Percentiles rank a stretch among this genome's conserved stretches.
These are phyloP conservation scores for Henckelia pumila DNA, from an alignment of 257 asterid species.

Conservation along the genomic window DNA sequence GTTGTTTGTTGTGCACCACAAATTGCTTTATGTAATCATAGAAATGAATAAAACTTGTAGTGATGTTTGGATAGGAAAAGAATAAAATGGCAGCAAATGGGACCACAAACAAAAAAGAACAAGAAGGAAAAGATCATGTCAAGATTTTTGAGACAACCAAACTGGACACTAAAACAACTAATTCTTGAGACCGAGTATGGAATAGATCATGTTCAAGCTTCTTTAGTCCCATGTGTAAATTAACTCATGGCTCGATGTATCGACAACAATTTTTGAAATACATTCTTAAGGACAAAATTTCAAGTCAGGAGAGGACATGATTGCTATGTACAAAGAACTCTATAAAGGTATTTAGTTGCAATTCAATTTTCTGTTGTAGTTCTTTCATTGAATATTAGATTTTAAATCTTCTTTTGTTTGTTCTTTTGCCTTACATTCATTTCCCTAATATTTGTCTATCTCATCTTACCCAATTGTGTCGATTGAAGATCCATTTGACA, in stretches of 20 bases:
- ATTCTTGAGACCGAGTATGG: conserved; percentile 86
- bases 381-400: conserved; percentile 14
- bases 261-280: too few relatives aligned
- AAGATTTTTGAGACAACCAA: conserved; percentile 89
- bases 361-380: conserved; percentile 16
- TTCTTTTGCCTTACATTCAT: conserved; percentile 19
- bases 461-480: conserved; percentile 88
- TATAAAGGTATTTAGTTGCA: conserved; percentile 59
- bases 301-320: conserved; percentile 95
- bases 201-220: too few relatives aligned
- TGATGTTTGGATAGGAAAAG: conserved; percentile 54
- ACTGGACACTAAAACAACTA: conserved; percentile 83
- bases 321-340: conserved; percentile 75
- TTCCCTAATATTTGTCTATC: conserved; percentile 23
- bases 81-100: conserved; percentile 56
- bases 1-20: conserved; percentile 10
- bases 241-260: too few relatives aligned
- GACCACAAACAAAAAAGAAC: conserved; percentile 76
- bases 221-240: too few relatives aligned
- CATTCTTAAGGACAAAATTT: conserved; percentile 85
- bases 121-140: conserved; percentile 86
- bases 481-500: conserved; percentile 98
- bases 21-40: not conserved
- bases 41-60: not conserved
- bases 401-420: conserved; percentile 13